Evolutionary conservation across 768 basidiomycete species (phyloP), one percentile per base, ranked within the genome.

Genomic region (Astraeus odoratus): DNA sequence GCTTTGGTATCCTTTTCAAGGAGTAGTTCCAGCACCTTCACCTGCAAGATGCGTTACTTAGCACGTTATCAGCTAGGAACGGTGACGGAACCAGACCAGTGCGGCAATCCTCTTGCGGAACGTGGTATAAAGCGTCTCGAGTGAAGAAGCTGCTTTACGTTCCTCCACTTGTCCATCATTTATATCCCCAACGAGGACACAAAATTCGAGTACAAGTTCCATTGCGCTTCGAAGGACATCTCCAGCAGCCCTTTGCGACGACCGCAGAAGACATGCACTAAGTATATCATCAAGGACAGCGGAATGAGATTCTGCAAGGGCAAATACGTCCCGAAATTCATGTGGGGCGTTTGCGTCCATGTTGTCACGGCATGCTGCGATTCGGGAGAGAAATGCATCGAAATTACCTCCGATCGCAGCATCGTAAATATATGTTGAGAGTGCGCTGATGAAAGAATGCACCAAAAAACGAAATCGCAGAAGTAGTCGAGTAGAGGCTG

Each of bases 321-420:
- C 71, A 56, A 91, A 91, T 5, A 89, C 79, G 49, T 90, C 86
- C n/a, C 73, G 67, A 52, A 84, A 84, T 19, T 49, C 58, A 19
- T 35, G 31, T 26, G 46, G 48, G 7, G 47, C 35, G 20, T 57
- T 53, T 5, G 51, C 50, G 13, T 43, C 43, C 38, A 46, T 42
- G 27, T 47, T 40, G 43, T 55, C 49, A 39, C 57, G 44, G 59
- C 54, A 27, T 59, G 59, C 26, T 73, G 56, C 6, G 22, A 64
- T 57, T 37, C 64, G 68, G 8, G 61, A 61, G 29, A 87, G 59
- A 66, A 94, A 90, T 1, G 75, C 70, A 48, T 82, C 78, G 51
- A 89, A 86, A 56, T 86, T 83, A 23, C 78, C 78, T 10, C 80
- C 76, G 46, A 95, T 89, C 2, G 80, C 91, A n/a, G 77, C 78